Conservation (phyloP, 2,329 filamentous ascomycete genomes). For the Proliferodiscus dingleyae region DNA sequence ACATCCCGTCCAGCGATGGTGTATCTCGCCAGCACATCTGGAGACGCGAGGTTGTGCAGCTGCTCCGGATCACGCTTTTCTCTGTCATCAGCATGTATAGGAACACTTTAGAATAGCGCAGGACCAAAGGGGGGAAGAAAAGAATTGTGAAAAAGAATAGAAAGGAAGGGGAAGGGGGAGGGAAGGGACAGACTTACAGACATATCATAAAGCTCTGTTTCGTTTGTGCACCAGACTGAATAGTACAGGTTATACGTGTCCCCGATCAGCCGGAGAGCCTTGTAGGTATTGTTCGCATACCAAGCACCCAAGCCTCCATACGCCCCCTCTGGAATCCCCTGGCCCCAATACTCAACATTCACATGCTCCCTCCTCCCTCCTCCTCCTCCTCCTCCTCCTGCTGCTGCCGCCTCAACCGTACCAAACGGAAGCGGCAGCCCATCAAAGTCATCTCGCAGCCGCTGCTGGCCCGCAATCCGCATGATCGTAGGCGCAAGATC, state of each 20-base stretch:
- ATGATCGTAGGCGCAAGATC: slow-evolving; percentile 48
- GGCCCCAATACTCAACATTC: slow-evolving; percentile 42
- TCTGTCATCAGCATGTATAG: too few relatives aligned
- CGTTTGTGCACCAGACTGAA: slow-evolving; percentile 62
- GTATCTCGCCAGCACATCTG: slow-evolving; percentile 30
- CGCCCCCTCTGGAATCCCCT: slow-evolving; percentile 20
- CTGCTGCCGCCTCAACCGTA: too few relatives aligned
- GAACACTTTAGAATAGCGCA: too few relatives aligned
- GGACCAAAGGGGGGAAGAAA: too few relatives aligned
- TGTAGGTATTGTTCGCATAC: slow-evolving; percentile 44
- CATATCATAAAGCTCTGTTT: slow-evolving; percentile 60
- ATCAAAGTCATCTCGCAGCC: slow-evolving; percentile 41
- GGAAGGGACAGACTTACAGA: slow-evolving; percentile 36
- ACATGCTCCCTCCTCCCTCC: slow-evolving; percentile 38
- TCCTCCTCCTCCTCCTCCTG: too few relatives aligned
- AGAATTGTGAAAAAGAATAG: too few relatives aligned
- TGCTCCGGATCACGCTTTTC: slow-evolving; percentile 46
- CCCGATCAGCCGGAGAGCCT: slow-evolving; percentile 38
- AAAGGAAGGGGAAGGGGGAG: neutral
- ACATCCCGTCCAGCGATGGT: slow-evolving; percentile 33
- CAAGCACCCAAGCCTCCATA: slow-evolving; percentile 1
- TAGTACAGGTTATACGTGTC: slow-evolving; percentile 56
- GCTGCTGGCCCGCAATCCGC: slow-evolving; percentile 25
- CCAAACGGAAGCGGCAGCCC: slow-evolving; percentile 38
- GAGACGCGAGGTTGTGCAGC: slow-evolving; percentile 38